A percentile compares a stretch with the other conserved stretches of the same genome.
phyloP scores from a whole-genome alignment of 2,329 filamentous ascomycete genomes.

The Colletotrichum trifolii region DNA sequence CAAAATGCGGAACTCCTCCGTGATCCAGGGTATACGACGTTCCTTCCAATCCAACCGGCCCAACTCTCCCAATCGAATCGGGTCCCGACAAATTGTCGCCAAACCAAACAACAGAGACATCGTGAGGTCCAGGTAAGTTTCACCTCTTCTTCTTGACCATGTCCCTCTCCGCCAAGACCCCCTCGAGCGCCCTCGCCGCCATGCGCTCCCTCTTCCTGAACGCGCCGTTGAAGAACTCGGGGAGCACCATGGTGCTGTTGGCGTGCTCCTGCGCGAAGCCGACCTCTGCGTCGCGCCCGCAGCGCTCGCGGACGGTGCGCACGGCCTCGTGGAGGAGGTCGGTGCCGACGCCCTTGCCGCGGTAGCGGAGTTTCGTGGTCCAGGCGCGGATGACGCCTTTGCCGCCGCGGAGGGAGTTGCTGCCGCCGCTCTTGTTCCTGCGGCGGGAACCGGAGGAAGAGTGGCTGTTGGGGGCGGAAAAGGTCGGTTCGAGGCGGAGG shows the following conservation, averaged over 20 bases:
- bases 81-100: too few relatives aligned
- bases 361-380: constrained; percentile 78
- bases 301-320: constrained; percentile 72
- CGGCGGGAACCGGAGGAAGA: constrained; percentile 38
- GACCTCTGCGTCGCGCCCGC: constrained; percentile 74
- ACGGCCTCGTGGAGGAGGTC: constrained; percentile 81
- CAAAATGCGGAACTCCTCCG: neutral
- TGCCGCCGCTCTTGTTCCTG: constrained; percentile 50
- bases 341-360: constrained; percentile 77
- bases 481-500: constrained; percentile 68
- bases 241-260: constrained; percentile 74
- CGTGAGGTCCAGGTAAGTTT: constrained; percentile 32
- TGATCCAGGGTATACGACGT: constrained; percentile 15
- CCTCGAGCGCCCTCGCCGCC: constrained; percentile 65
- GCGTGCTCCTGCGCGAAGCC: constrained; percentile 83
- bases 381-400: constrained; percentile 82
- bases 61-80: too few relatives aligned
- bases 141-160: constrained; percentile 58
- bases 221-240: constrained; percentile 68
- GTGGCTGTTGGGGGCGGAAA: constrained; percentile 19
- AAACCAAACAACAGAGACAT: too few relatives aligned
- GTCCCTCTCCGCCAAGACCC: constrained; percentile 62
- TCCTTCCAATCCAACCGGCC: neutral
- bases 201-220: constrained; percentile 70
- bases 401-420: constrained; percentile 59